Base-by-base conservation (phyloP, 176 grass and related monocot species). In the Aegilops sharonensis region DNA sequence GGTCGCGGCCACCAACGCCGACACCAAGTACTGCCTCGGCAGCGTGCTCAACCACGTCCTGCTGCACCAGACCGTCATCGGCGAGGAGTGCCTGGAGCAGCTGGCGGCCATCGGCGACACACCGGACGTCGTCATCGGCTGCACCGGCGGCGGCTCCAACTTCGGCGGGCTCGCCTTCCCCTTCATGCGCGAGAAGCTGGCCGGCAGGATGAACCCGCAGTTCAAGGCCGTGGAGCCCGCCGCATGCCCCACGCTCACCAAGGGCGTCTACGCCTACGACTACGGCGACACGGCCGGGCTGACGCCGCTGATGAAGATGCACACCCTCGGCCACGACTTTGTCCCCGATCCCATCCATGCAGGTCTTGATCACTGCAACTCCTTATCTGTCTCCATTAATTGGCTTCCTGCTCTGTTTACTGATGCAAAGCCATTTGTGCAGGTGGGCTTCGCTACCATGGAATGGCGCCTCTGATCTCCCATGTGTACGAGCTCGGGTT, bases 241-340 rank as follows among this genome's bases (percentile, higher is more conserved):
- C 0, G 96, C 96, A 48, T 98, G 97, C 77, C 97, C 94, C 9
- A 91, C 97, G 21, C 94, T 98, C 70, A 98, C 97, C 35, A 88
- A 94, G 88, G 97, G 97, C 4, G 85, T 94, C 37, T 98, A 98
- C 45, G 27, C 94, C 10, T 94, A 95, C 40, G 94, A 95, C 78
- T 98, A 87, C 34, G 97, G 97, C 42, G 97, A 98, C 68, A 95
- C 93, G 1, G 88, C 90, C 2, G 94, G 94, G 61, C 54, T 98
- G 61, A 98, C 97, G 61, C 97, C 97, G 59, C 77, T 98, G 20
- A 91, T 98, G 97, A 98, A 98, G 88, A 98, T 98, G 97, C 97
- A 98, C 87, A 98, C 97, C 13, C 97, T 98, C 32, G 94, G 97
- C 8, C 97, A 98, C 62, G 88, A 83, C 9, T 98, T 98, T 52